Percentiles rank a stretch among this genome's conserved stretches.
phyloP scores from a whole-genome alignment of 345 rosid genomes.

The Populus deltoides region DNA sequence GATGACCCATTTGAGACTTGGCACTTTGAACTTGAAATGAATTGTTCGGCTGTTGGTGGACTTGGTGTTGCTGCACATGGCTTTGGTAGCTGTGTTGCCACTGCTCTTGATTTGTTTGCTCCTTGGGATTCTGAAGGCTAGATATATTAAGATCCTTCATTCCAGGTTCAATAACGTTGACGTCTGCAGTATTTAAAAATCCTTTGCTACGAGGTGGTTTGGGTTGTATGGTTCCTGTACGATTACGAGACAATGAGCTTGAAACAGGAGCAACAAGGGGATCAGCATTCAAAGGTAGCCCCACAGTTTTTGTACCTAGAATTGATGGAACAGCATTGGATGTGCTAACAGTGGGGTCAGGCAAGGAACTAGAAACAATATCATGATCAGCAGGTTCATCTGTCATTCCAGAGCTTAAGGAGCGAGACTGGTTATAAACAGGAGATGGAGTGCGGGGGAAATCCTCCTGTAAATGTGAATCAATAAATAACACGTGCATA shows the following conservation, averaged over 20 bases:
- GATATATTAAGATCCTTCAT: constrained; percentile 42
- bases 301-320: constrained; percentile 17
- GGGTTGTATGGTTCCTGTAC: constrained; percentile 12
- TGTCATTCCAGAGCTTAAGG: constrained; percentile 37
- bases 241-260: constrained; percentile 12
- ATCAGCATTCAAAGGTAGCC: constrained; percentile 14
- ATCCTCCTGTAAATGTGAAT: constrained; percentile 40
- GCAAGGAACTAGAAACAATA: constrained; percentile 22
- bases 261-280: constrained; percentile 14
- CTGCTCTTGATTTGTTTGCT: constrained; percentile 28
- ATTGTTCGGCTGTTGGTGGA: constrained; percentile 32
- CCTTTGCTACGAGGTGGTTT: constrained; percentile 12
- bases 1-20: constrained; percentile 24
- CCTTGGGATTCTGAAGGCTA: constrained; percentile 20
- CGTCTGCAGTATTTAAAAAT: constrained; percentile 17
- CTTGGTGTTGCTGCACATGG: constrained; percentile 24
- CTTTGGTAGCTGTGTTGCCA: constrained; percentile 29
- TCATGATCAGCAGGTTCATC: constrained; percentile 31
- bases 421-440: constrained; percentile 39
- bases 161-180: constrained; percentile 21
- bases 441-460: constrained; percentile 34
- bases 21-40: constrained; percentile 36
- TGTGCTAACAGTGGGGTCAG: constrained; percentile 19
- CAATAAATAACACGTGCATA: neutral
- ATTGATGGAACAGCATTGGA: constrained; percentile 28